Percentiles rank a stretch among this genome's conserved stretches.
Evolutionary conservation across 2,329 filamentous ascomycete species (phyloP).

Genomic region (Fusarium zealandicum): DNA sequence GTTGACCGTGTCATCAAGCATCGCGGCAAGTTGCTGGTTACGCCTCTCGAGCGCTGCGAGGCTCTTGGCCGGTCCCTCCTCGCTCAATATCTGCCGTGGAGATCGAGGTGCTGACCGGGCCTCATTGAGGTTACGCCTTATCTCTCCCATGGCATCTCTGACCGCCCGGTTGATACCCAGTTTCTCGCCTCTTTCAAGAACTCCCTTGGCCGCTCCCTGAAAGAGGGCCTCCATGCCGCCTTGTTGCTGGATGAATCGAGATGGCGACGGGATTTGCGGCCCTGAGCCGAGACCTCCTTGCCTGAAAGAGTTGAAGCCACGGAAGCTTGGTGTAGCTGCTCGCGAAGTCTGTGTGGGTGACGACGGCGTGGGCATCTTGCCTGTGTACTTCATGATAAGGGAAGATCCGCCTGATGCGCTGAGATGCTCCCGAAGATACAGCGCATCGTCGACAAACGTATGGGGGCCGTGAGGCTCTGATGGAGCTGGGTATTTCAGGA

Average conservation of each 20-base stretch:
- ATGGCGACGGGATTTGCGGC: conserved; percentile 56
- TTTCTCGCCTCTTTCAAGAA: conserved; percentile 76
- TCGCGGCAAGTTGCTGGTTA: conserved; percentile 70
- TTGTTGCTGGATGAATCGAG: conserved; percentile 62
- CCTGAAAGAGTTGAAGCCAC: conserved; percentile 47
- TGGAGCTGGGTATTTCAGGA: conserved; percentile 83
- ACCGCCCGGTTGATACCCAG: conserved; percentile 83
- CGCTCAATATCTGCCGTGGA: conserved; percentile 46
- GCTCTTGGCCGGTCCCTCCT: conserved; percentile 46
- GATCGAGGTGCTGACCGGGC: conserved; percentile 54
- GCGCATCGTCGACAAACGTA: conserved; percentile 85
- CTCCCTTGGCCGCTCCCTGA: conserved; percentile 77
- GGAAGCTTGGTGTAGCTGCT: conserved; percentile 47
- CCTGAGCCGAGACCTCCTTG: conserved; percentile 51
- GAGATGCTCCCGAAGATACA: conserved; percentile 74
- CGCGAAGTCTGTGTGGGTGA: conserved; percentile 38
- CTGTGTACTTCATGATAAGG: conserved; percentile 76
- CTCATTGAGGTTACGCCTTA: conserved; percentile 77
- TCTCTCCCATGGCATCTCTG: conserved; percentile 81
- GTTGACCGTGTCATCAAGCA: conserved; percentile 72
- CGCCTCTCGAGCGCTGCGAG: conserved; percentile 66
- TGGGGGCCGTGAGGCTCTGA: conserved; percentile 69
- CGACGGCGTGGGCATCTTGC: conserved; percentile 54
- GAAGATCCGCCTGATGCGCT: conserved; percentile 66
- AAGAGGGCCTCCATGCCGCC: conserved; percentile 73